These are phyloP conservation scores for Penicillium brasilianum DNA, from an alignment of 2,329 filamentous ascomycete species.

Conservation along the genomic window DNA sequence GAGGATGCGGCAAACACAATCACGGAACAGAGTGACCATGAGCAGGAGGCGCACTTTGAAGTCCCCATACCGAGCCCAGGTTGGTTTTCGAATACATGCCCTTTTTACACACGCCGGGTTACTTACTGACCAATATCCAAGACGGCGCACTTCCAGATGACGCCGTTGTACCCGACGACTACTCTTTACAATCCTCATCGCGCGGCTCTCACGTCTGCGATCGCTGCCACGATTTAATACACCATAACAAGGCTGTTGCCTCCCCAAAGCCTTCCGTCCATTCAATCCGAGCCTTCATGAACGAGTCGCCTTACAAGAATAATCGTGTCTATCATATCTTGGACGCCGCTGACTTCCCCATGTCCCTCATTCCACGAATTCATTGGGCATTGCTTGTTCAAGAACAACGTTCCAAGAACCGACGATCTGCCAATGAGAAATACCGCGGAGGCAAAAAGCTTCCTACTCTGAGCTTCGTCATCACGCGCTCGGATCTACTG, in stretches of 20 bases:
- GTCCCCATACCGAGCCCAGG: constrained; percentile 25
- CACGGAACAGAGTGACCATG: constrained; percentile 5
- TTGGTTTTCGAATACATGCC: constrained; percentile 3
- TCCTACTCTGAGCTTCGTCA: constrained; percentile 86
- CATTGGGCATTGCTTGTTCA: constrained; percentile 72
- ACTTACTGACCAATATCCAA: constrained; percentile 10
- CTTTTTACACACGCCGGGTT: neutral
- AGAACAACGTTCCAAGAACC: constrained; percentile 77
- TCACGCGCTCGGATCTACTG: constrained; percentile 85
- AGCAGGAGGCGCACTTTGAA: neutral
- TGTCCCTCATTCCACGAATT: constrained; percentile 84
- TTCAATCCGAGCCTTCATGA: constrained; percentile 80
- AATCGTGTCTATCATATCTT: constrained; percentile 96
- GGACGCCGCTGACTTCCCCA: constrained; percentile 94
- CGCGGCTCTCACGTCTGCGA: constrained; percentile 66
- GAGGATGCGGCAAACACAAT: constrained; percentile 27
- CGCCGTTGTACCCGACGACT: constrained; percentile 25
- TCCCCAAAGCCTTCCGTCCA: constrained; percentile 82
- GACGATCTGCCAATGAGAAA: constrained; percentile 70
- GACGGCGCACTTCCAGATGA: constrained; percentile 31
- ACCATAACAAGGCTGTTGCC: constrained; percentile 73
- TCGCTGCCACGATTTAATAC: constrained; percentile 79
- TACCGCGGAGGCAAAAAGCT: constrained; percentile 71
- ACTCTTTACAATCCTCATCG: constrained; percentile 26
- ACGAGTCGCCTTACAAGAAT: constrained; percentile 84